A percentile compares a stretch with the other conserved stretches of the same genome.
These are phyloP conservation scores for Rossbeevera mucosa DNA, from an alignment of 768 basidiomycete genomes.

Conservation along the genomic window DNA sequence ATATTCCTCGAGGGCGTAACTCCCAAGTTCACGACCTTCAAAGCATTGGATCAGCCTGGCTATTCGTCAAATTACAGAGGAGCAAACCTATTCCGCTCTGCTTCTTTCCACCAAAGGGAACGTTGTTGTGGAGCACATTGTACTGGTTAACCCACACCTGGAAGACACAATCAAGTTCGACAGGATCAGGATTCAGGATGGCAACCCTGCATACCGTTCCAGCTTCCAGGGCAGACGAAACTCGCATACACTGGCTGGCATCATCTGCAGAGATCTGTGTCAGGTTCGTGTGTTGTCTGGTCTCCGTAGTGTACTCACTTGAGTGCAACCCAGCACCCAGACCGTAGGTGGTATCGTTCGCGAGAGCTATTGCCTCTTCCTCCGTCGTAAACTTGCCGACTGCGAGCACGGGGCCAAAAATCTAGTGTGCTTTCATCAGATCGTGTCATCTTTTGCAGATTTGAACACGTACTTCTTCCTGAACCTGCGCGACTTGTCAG, in stretches of 20 bases:
- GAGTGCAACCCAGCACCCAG: slow-evolving; percentile 90
- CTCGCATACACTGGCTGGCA: slow-evolving; percentile 84
- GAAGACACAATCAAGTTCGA: slow-evolving; percentile 5
- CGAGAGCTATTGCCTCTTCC: slow-evolving; percentile 77
- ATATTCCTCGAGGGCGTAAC: slow-evolving; percentile 80
- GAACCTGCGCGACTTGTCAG: slow-evolving; percentile 29
- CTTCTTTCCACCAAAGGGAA: slow-evolving; percentile 95
- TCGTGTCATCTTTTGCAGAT: slow-evolving; percentile 6
- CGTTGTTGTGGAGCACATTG: slow-evolving; percentile 76
- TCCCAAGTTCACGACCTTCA: slow-evolving; percentile 81
- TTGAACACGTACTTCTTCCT: slow-evolving; percentile 26
- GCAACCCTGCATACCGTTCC: slow-evolving; percentile 60
- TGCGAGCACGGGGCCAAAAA: slow-evolving; percentile 90
- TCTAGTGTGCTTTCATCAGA: slow-evolving; percentile 41
- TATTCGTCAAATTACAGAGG: not conserved
- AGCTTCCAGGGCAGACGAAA: slow-evolving; percentile 80
- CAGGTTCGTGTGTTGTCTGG: not conserved
- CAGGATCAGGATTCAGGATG: not conserved
- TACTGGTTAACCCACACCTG: slow-evolving; percentile 94
- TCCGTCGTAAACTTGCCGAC: slow-evolving; percentile 83
- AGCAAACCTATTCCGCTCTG: slow-evolving; percentile 75
- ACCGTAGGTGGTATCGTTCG: slow-evolving; percentile 88
- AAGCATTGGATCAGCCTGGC: slow-evolving; percentile 6
- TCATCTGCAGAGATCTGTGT: slow-evolving; percentile 46
- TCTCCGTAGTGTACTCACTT: slow-evolving; percentile 43